These are phyloP conservation scores for Sugiyamaella xylanicola DNA, from an alignment of 1,139 yeast genomes.

Conservation along the genomic window DNA sequence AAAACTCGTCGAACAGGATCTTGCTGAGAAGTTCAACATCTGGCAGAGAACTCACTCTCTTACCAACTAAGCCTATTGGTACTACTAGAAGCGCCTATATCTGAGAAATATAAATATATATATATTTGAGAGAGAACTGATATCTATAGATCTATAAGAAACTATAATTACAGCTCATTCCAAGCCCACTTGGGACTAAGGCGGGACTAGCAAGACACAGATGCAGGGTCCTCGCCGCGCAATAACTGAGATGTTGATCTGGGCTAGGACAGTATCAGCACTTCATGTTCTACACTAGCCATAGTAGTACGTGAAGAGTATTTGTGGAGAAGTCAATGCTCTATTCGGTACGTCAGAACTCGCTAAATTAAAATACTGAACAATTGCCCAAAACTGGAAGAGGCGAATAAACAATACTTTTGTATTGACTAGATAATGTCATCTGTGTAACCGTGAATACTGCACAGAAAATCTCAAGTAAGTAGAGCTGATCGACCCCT, in stretches of 20 bases:
- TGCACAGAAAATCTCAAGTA: neutral
- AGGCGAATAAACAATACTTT: neutral
- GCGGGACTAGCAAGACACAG: neutral
- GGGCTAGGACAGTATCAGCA: neutral
- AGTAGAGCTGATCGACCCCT: neutral
- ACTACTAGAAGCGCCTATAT: no score
- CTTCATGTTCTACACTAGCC: no score
- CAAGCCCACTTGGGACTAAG: no score
- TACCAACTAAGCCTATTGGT: constrained; percentile 4
- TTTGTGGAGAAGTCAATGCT: no score
- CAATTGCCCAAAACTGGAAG: no score
- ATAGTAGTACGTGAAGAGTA: no score
- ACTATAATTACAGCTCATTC: no score
- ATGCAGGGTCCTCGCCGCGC: constrained; percentile 3
- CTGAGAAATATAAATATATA: no score
- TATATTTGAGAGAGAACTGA: no score
- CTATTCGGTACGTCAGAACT: no score
- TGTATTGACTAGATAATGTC: neutral
- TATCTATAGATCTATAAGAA: no score
- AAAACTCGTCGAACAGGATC: constrained; percentile 60
- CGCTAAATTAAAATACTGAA: no score
- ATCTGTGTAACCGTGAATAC: neutral
- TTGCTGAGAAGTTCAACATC: constrained; percentile 36
- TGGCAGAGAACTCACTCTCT: constrained; percentile 24
- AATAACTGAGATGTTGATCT: neutral